Evolutionary conservation across 148 eudicot genomes (phyloP).

Genomic region (Silene latifolia): DNA sequence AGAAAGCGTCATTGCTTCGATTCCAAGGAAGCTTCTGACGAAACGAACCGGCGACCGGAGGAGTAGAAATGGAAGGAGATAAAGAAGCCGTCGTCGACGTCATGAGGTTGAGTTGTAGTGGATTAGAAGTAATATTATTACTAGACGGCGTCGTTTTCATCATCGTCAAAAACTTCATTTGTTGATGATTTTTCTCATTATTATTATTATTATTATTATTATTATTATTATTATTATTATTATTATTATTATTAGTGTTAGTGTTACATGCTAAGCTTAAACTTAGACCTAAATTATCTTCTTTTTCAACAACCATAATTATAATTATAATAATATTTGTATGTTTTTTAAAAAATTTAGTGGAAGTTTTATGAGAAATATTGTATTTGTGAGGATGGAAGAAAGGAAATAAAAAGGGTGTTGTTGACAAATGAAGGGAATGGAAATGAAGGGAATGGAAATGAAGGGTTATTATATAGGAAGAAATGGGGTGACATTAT

Average conservation of each 20-base stretch:
- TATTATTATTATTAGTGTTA: background rate
- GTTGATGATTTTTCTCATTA: background rate
- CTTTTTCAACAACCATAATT: background rate
- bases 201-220: background rate
- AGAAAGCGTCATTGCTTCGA: constrained; percentile 26
- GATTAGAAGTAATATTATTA: background rate
- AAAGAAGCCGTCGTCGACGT: background rate
- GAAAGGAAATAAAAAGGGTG: too few relatives aligned
- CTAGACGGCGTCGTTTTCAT: constrained; percentile 4
- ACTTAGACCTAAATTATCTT: background rate
- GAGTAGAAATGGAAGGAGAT: background rate
- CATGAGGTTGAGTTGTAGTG: constrained; percentile 6
- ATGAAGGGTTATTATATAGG: background rate
- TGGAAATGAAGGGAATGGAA: background rate
- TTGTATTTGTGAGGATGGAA: background rate
- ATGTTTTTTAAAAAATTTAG: background rate
- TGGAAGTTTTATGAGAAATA: background rate
- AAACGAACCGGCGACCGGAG: background rate
- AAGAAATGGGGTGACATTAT: background rate
- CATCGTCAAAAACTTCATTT: background rate
- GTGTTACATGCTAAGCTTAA: background rate
- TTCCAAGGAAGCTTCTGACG: constrained; percentile 14
- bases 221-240: background rate
- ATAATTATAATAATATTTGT: too few relatives aligned
- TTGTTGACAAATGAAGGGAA: too few relatives aligned